Evolutionary conservation across 1,284 basidiomycete species (phyloP), one percentile per base, ranked within the genome.

Genomic region (Testicularia cyperi): DNA sequence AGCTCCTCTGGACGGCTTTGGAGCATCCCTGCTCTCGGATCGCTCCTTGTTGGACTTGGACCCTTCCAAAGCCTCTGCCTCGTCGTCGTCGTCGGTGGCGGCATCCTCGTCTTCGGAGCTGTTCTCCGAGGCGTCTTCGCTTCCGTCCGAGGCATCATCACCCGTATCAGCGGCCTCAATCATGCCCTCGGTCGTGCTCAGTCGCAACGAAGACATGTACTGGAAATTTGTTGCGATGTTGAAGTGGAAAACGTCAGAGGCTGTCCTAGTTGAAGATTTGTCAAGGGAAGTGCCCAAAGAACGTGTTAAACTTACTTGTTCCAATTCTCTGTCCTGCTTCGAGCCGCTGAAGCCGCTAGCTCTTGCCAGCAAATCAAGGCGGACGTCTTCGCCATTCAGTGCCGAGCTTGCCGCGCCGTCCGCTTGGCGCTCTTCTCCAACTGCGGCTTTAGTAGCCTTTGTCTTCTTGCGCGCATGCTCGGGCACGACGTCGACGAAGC

Each of bases 71-170:
- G 90, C 87, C 79, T 88, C 68, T 73, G 81, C 37, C 71, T 92
- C 28, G 80, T 87, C 42, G 18, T 63, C 23, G 15, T 56, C 35
- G 70, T 82, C 29, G 47, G 85, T 49, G 81, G 88, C 10, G 77
- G 85, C 48, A 62, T 80, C 34, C 88, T 88, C 78, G 87, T 94
- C 66, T 75, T 88, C 78, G 79, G 85, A 31, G 85, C 94, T 74
- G 87, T 87, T 29, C 83, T 90, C 62, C 83, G 18, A 20, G 18
- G 87, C 9, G 10, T 27, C 40, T 18, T 33, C 26, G 0, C 26
- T 38, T 2, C 33, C 53, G 10, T 45, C 47, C 9, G 51, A 35
- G 8, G 36, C 51, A 3, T 48, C 51, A 3, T 44, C n/a, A 6
- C 34, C 29, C 2, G 49, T 36, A 2, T 52, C 52, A 8, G 61